Conservation (phyloP, 2,329 filamentous ascomycete genomes). For the Chaetomiaceae sp. region DNA sequence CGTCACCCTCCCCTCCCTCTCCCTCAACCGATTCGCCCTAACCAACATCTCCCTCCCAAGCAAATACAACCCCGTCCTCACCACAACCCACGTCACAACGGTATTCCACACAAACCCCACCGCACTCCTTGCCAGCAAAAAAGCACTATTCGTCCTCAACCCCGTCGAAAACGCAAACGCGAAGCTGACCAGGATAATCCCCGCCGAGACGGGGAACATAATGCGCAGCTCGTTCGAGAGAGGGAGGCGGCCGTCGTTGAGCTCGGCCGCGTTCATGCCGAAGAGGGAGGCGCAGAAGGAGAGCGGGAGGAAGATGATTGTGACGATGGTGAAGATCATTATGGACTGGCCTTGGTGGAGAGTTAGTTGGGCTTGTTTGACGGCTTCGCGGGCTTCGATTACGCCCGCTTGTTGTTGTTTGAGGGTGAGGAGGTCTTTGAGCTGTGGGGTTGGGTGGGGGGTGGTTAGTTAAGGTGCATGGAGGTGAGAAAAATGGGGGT, state of each 20-base stretch:
- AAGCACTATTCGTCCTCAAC: constrained; percentile 14
- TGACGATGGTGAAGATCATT: constrained; percentile 44
- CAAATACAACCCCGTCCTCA: constrained; percentile 21
- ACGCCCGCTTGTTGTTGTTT: constrained; percentile 45
- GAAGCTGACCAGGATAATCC: constrained; percentile 26
- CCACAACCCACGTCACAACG: constrained; percentile 18
- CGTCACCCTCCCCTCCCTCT: constrained; percentile 19
- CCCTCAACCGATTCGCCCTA: constrained; percentile 15
- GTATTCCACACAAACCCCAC: constrained; percentile 21
- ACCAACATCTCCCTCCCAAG: constrained; percentile 15
- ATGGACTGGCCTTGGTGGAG: constrained; percentile 40
- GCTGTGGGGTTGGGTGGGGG: constrained; percentile 19
- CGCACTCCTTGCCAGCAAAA: constrained; percentile 12
- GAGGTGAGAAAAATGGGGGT: background rate
- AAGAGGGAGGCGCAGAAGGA: constrained; percentile 25
- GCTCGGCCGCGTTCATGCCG: constrained; percentile 24
- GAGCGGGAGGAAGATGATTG: constrained; percentile 37
- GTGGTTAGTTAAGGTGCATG: background rate
- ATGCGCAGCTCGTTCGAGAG: constrained; percentile 16
- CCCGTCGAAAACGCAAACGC: constrained; percentile 25
- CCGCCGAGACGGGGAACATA: constrained; percentile 27
- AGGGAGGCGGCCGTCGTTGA: constrained; percentile 20
- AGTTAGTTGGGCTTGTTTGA: constrained; percentile 36
- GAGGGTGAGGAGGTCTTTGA: constrained; percentile 37
- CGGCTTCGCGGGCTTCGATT: constrained; percentile 39